A percentile compares a stretch with the other conserved stretches of the same genome.
Conservation (phyloP, 805 yeast genomes). For the Ogataea minuta region DNA sequence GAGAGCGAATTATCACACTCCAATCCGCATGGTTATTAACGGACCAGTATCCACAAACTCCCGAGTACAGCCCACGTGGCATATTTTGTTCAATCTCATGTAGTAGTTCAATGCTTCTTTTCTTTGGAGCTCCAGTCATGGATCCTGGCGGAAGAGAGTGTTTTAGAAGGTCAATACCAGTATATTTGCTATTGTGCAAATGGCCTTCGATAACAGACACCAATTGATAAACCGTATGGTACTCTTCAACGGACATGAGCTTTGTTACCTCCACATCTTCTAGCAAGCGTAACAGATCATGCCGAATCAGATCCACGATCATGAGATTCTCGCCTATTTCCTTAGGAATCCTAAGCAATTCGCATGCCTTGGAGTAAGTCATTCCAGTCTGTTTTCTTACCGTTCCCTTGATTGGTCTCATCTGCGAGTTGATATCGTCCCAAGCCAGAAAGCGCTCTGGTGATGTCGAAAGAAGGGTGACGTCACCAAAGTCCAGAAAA, state of each 20-base stretch:
- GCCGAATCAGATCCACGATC: constrained; percentile 95
- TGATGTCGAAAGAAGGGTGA: constrained; percentile 74
- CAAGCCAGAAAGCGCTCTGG: constrained; percentile 93
- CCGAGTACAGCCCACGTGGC: constrained; percentile 86
- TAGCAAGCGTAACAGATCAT: constrained; percentile 74
- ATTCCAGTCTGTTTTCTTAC: constrained; percentile 63
- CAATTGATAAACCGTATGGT: constrained; percentile 83
- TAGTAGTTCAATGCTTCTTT: constrained; percentile 81
- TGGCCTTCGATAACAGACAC: constrained; percentile 85
- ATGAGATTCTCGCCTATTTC: constrained; percentile 94
- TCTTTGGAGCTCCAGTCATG: constrained; percentile 99
- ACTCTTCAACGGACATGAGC: constrained; percentile 90
- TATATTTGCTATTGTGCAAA: constrained; percentile 37
- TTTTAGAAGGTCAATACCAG: constrained; percentile 77
- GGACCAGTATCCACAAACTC: constrained; percentile 95
- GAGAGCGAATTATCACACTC: constrained; percentile 91
- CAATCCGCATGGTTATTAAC: constrained; percentile 85
- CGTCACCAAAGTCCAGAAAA: constrained; percentile 66
- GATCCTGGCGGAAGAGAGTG: constrained; percentile 95
- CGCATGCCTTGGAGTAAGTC: constrained; percentile 56
- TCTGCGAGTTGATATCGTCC: constrained; percentile 61
- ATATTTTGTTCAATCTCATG: constrained; percentile 54
- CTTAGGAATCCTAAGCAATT: constrained; percentile 74
- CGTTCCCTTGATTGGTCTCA: constrained; percentile 96
- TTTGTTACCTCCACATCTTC: constrained; percentile 67